These are phyloP conservation scores for Boletus fagicola DNA, from an alignment of 768 basidiomycete species.

Conservation along the genomic window DNA sequence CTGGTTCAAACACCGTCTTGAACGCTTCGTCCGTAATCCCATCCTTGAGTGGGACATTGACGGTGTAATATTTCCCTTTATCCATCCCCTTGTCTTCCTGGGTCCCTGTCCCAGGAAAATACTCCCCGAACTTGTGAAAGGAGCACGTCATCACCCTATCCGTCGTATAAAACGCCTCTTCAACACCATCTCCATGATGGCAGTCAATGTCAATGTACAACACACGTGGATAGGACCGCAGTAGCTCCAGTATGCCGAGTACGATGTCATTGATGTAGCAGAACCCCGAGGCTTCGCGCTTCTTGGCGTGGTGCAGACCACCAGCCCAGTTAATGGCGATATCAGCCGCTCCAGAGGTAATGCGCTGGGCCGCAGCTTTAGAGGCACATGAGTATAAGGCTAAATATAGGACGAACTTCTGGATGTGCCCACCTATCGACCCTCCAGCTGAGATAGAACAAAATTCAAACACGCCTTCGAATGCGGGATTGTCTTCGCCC, in stretches of 20 bases:
- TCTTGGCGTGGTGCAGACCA: slow-evolving; percentile 99
- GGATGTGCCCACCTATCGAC: slow-evolving; percentile 67
- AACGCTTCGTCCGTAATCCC: slow-evolving; percentile 91
- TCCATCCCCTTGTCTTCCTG: slow-evolving; percentile 83
- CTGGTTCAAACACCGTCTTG: slow-evolving; percentile 87
- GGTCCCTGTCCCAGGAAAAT: slow-evolving; percentile 74
- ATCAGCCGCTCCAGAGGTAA: slow-evolving; percentile 76
- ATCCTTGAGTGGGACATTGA: slow-evolving; percentile 93
- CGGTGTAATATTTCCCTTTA: slow-evolving; percentile 81
- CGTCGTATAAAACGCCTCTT: slow-evolving; percentile 97
- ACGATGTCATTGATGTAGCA: slow-evolving; percentile 99
- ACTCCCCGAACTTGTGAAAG: slow-evolving; percentile 95
- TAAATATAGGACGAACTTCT: neutral
- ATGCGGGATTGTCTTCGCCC: slow-evolving; percentile 95
- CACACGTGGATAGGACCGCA: slow-evolving; percentile 83
- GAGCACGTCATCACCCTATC: slow-evolving; percentile 97
- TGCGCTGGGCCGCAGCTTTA: slow-evolving; percentile 73
- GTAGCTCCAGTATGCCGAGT: slow-evolving; percentile 87
- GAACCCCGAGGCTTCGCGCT: slow-evolving; percentile 95
- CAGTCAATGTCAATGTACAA: slow-evolving; percentile 98
- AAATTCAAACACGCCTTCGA: slow-evolving; percentile 96
- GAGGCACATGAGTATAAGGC: neutral
- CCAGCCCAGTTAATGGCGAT: slow-evolving; percentile 97
- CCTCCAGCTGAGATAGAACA: slow-evolving; percentile 96
- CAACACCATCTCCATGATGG: slow-evolving; percentile 98